Evolutionary conservation across 331 rosid genomes (phyloP).

Genomic region (Telfairia occidentalis): DNA sequence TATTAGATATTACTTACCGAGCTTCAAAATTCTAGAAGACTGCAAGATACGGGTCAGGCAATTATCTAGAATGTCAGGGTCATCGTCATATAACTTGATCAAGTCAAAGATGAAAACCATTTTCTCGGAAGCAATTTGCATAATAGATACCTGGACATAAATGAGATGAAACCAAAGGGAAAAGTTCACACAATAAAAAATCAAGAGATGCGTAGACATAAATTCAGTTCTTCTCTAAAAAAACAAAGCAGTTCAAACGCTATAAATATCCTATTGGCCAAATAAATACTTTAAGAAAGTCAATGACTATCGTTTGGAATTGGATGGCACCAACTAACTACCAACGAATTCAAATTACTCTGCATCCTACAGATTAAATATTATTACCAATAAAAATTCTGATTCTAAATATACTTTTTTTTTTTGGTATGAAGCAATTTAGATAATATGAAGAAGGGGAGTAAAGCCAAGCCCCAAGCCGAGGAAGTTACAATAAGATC

Average conservation of each 20-base stretch:
- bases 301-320: neutral
- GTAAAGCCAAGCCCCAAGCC: neutral
- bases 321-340: neutral
- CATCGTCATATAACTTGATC: slow-evolving; percentile 58
- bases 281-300: neutral
- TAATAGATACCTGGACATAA: slow-evolving; percentile 73
- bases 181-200: neutral
- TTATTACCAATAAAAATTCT: neutral
- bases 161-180: slow-evolving; percentile 14
- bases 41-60: slow-evolving; percentile 63
- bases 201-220: neutral
- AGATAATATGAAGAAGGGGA: neutral
- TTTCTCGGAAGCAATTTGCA: slow-evolving; percentile 87
- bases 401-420: neutral
- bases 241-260: neutral
- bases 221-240: neutral
- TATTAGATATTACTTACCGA: slow-evolving; percentile 43
- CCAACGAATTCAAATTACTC: neutral
- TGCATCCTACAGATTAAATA: neutral
- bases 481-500: neutral
- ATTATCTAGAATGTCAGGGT: slow-evolving; percentile 47
- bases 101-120: slow-evolving; percentile 65
- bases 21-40: slow-evolving; percentile 72
- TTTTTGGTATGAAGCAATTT: neutral
- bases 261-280: neutral